Evolutionary conservation across 805 yeast genomes (phyloP), one percentile per base, ranked within the genome.

Genomic region (Lachancea sp.): DNA sequence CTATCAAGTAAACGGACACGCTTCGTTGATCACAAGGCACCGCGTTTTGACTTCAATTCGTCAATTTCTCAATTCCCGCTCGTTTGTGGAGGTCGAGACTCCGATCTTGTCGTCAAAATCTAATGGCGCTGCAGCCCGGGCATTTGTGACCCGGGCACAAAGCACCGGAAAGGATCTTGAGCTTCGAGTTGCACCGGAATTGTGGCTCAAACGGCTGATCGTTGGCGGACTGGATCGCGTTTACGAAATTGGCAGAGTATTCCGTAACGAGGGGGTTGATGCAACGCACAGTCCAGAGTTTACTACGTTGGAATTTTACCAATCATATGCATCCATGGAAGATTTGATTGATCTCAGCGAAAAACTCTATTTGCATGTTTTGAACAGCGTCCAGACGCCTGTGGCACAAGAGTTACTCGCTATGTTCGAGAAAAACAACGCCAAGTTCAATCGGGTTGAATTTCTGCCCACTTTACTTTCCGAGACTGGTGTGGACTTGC

Each of bases 211-310:
- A 59, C 75, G 85, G 51, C 66, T 93, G 41, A 76, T 89, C 2
- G 79, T 91, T 29, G 74, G 86, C 7, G 99, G 99, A 1, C 79
- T 90, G 56, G 95, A 90, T 53, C 79, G 77, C 52, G 82, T 93
- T 2, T 93, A 78, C 63, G 98, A 93, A 58, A 77, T 93, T 43
- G 97, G 97, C 0, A 74, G 77, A 43, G 81, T 74, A 38, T 93
- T 90, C 63, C 72, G 99, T 55, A 93, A 93, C 57, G 99, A 93
- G 66, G 96, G 97, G 6, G 73, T 91, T 25, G 99, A 91, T 60
- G 72, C 84, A 1, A 85, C 96, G 0, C 99, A 91, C 62, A 93
- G 91, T 63, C 95, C 96, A 0, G 99, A 91, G 58, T 91, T 90
- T 60, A 82, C 95, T 1, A 78, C 88, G 2, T 81, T 96, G 59